Conservation (phyloP, 1,139 yeast species). For the Ogataea hybrid region DNA sequence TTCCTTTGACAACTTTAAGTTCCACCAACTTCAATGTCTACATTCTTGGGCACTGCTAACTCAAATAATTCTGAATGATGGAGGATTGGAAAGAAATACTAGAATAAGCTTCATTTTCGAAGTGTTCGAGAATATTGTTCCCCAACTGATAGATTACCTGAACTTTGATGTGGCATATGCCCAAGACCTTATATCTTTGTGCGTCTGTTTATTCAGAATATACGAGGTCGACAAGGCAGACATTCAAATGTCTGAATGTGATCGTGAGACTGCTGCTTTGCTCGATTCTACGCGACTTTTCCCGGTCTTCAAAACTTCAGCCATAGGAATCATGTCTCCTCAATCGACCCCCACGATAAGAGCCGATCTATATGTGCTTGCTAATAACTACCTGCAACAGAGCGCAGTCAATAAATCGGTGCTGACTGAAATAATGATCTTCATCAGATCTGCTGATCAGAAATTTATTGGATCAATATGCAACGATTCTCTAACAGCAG, state of each 20-base stretch:
- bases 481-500: slow-evolving; percentile 78
- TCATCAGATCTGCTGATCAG: slow-evolving; percentile 58
- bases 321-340: slow-evolving; percentile 70
- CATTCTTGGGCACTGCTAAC: slow-evolving; percentile 84
- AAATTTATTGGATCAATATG: slow-evolving; percentile 63
- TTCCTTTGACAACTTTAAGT: slow-evolving; percentile 44
- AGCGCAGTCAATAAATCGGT: slow-evolving; percentile 41
- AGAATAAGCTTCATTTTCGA: slow-evolving; percentile 68
- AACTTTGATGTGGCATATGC: slow-evolving; percentile 66
- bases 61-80: slow-evolving; percentile 68
- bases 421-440: slow-evolving; percentile 46
- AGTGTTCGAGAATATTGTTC: slow-evolving; percentile 70
- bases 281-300: slow-evolving; percentile 49
- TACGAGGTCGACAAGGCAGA: slow-evolving; percentile 47
- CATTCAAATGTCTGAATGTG: slow-evolving; percentile 28
- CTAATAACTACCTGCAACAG: slow-evolving; percentile 63
- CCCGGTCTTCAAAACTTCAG: slow-evolving; percentile 69
- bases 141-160: slow-evolving; percentile 72
- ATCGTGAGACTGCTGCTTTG: slow-evolving; percentile 24
- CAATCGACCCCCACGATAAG: slow-evolving; percentile 66
- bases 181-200: slow-evolving; percentile 72
- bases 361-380: slow-evolving; percentile 74
- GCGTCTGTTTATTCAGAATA: slow-evolving; percentile 67
- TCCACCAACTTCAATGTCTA: slow-evolving; percentile 57
- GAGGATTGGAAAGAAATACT: slow-evolving; percentile 39